Percentiles rank a stretch among this genome's conserved stretches.
Evolutionary conservation across 2,329 filamentous ascomycete genomes (phyloP).

Genomic region (Aspergillus sp.): DNA sequence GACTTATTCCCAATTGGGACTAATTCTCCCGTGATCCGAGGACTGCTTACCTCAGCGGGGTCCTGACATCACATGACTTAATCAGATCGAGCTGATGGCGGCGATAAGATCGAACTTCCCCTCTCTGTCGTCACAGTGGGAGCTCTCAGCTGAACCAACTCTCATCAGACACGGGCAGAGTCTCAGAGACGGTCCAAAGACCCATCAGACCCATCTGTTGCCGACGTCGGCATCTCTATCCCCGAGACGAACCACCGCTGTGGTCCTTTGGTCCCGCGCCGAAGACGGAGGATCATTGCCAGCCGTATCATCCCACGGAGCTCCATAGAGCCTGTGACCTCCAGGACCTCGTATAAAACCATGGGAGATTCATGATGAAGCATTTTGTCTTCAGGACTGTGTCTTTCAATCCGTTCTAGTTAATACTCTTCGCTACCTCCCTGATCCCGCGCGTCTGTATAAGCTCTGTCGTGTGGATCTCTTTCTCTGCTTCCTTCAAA

Average conservation of each 20-base stretch:
- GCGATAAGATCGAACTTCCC: not conserved
- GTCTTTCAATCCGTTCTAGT: not conserved
- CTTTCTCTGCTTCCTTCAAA: constrained; percentile 7
- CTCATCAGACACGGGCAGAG: not conserved
- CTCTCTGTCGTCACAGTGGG: constrained; percentile 1
- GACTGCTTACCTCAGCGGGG: no score
- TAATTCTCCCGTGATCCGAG: no score
- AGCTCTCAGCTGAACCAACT: not conserved
- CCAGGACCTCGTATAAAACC: not conserved
- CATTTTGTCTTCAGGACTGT: not conserved
- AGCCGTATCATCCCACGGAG: constrained; percentile 28
- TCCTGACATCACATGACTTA: not conserved
- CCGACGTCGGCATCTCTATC: constrained; percentile 13
- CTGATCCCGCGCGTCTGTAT: constrained; percentile 7
- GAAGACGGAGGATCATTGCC: constrained; percentile 25
- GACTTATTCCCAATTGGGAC: no score
- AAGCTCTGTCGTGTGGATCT: constrained; percentile 6
- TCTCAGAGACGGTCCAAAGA: not conserved
- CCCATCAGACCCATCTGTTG: constrained; percentile 11
- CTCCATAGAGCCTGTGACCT: not conserved
- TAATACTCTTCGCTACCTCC: not conserved
- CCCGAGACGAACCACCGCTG: constrained; percentile 15
- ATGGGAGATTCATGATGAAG: constrained; percentile 11
- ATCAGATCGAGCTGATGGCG: not conserved
- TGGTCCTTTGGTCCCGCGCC: constrained; percentile 17